Base-by-base conservation (phyloP, 106 monocot species). In the Dendrobium chrysotoxum region DNA sequence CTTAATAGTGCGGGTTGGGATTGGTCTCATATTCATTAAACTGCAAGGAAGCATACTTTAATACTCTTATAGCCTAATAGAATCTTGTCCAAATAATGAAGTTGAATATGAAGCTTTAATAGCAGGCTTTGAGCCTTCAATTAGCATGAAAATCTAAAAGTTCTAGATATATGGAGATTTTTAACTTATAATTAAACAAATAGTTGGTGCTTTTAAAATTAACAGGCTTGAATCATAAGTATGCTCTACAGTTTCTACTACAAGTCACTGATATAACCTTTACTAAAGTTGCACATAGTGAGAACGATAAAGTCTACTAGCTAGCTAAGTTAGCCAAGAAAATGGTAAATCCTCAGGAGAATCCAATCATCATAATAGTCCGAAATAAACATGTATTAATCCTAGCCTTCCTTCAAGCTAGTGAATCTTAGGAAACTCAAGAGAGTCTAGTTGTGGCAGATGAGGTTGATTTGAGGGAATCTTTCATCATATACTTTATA, bases 91-190 rank as follows among this genome's bases (percentile, higher is more conserved):
- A 11, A 84, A 84, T 23, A 79, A 75, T 41, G 39, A 79, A 28
- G 75, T 28, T 0, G 84, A 79, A 25, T 83, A 78, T 40, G 54
- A 85, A 21, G 31, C 73, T 42, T 8, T 28, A 66, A 28, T 66
- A 25, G 66, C 28, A 25, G 5, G 66, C 25, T 7, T 66, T 25
- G 25, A 66, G 66, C 26, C 28, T 26, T 26, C 26, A n/a, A 66
- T 66, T 9, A 66, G 1, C n/a, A 66, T 66, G 7, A 17, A 28
- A 17, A 66, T 66, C 25, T 5, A 28, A 9, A 66, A 26, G 5
- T 9, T 66, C 66, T 4, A 66, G 4, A 17, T 66, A 25, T 66
- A 66, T 66, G 66, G 26, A 25, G n/a, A 66, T 28, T 66, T 26
- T 28, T 11, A 66, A 66, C 26, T 66, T 7, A 25, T 66, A 7